These are phyloP conservation scores for Elsinoe ampelina DNA, from an alignment of 2,329 filamentous ascomycete species.

Conservation along the genomic window DNA sequence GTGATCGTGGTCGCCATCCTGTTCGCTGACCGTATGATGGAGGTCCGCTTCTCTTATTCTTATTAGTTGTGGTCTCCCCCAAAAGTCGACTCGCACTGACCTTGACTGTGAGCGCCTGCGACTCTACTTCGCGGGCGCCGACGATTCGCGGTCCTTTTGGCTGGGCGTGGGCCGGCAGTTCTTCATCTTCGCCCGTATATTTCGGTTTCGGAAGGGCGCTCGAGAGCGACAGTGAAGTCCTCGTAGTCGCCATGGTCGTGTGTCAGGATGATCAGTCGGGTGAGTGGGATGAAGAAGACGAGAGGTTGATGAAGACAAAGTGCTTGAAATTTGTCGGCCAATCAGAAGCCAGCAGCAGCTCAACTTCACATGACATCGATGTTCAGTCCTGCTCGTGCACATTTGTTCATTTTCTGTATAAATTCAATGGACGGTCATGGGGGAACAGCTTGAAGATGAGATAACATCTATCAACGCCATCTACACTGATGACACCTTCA, in stretches of 20 bases:
- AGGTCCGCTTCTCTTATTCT: slow-evolving; percentile 60
- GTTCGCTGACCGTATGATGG: slow-evolving; percentile 78
- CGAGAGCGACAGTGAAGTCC: slow-evolving; percentile 52
- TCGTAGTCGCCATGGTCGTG: slow-evolving; percentile 52
- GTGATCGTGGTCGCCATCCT: slow-evolving; percentile 80
- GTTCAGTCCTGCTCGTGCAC: not conserved
- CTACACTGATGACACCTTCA: slow-evolving; percentile 60
- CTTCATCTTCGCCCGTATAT: slow-evolving; percentile 84
- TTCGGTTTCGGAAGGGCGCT: slow-evolving; percentile 79
- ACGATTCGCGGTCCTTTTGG: slow-evolving; percentile 76
- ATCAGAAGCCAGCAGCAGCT: not conserved
- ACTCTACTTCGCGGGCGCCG: slow-evolving; percentile 68
- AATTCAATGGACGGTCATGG: slow-evolving; percentile 8
- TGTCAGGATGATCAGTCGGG: not conserved
- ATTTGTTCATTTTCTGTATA: not conserved
- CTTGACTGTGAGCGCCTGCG: slow-evolving; percentile 75
- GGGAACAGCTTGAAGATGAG: slow-evolving; percentile 52
- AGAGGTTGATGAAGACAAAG: not conserved
- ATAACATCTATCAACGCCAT: slow-evolving; percentile 77
- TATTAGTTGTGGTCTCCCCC: slow-evolving; percentile 13
- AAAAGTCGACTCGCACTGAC: slow-evolving; percentile 31
- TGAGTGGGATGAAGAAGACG: not conserved
- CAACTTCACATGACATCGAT: not conserved
- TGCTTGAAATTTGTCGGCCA: not conserved
- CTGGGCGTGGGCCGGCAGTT: slow-evolving; percentile 60